Evolutionary conservation across 140 eudicot species (phyloP).

Genomic region (Anethum foeniculum): DNA sequence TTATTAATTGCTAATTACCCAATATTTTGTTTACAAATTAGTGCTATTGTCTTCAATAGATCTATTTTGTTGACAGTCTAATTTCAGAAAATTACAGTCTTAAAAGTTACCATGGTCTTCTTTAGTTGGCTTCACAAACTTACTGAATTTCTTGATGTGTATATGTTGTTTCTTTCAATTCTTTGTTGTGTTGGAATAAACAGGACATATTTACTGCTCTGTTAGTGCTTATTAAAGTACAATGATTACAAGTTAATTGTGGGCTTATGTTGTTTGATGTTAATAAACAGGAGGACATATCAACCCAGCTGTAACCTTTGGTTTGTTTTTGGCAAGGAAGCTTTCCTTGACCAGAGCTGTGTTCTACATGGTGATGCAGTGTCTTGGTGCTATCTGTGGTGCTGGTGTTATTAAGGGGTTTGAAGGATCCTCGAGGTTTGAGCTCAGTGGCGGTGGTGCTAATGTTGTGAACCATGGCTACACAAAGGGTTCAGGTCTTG

Average conservation of each 20-base stretch:
- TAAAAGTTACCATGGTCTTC: constrained; percentile 1
- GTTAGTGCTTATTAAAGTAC: too few species aligned
- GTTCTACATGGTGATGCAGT: constrained; percentile 89
- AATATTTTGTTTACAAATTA: not conserved
- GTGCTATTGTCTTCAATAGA: not conserved
- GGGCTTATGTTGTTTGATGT: not conserved
- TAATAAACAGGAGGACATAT: constrained; percentile 85
- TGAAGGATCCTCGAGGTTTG: constrained; percentile 38
- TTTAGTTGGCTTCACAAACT: too few species aligned
- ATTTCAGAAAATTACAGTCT: not conserved
- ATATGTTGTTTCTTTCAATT: too few species aligned
- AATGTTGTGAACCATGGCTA: constrained; percentile 70
- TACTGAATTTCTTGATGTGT: too few species aligned
- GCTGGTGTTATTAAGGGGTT: constrained; percentile 90
- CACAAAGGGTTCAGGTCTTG: constrained; percentile 80
- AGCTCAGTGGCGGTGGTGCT: constrained; percentile 62
- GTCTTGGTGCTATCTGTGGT: constrained; percentile 83
- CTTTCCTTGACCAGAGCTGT: constrained; percentile 74
- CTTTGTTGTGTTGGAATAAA: too few species aligned
- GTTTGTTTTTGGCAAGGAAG: constrained; percentile 72
- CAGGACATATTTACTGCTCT: too few species aligned
- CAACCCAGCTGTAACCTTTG: constrained; percentile 91
- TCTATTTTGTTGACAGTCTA: not conserved
- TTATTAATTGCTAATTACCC: not conserved
- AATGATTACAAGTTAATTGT: not conserved